Evolutionary conservation across 805 yeast species (phyloP), one percentile per base, ranked within the genome.

Genomic region (Ogataea parapolymorpha): DNA sequence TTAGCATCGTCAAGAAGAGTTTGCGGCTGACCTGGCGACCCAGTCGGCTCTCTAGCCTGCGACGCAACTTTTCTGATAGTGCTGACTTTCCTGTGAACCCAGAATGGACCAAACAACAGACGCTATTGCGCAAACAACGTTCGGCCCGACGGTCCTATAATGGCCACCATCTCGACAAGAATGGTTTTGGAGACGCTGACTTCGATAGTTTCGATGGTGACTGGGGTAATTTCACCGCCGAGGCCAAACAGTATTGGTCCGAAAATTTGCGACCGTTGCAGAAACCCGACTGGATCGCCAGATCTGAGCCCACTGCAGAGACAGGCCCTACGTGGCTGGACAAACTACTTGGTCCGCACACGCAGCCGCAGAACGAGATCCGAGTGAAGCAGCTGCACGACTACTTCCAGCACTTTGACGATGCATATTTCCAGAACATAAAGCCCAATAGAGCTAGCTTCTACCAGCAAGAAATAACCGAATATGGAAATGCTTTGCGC

Each of bases 91-190:
- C 35, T 17, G 26, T 28, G 4, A 30, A 36, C 18, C 45, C 34
- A 3, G 29, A 32, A 10, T 47, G 51, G 51, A 39, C 44, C 16
- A 22, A 32, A 4, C 26, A 35, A 18, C 49, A 45, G 34, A 17
- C 37, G 14, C 39, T 34, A 6, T 37, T 46, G 5, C 26, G 44
- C 20, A 25, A 16, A 10, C 12, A 35, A 28, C 37, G 37, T 15
- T 14, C 26, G 17, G 16, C 20, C 11, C 17, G 18, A 13, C 25
- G 29, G 14, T 14, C 15, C 10, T 32, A 31, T 20, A 16, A 32
- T 6, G 22, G 17, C 13, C 15, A 25, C 15, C 22, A 16, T 15
- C 38, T 36, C 16, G 25, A n/a, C 8, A 17, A 20, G 12, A 23
- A 17, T 17, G 32, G 36, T 8, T 22, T 42, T 8, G 15, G 28